Evolutionary conservation across 2,329 filamentous ascomycete genomes (phyloP).

Genomic region (Botrytis sinoallii): DNA sequence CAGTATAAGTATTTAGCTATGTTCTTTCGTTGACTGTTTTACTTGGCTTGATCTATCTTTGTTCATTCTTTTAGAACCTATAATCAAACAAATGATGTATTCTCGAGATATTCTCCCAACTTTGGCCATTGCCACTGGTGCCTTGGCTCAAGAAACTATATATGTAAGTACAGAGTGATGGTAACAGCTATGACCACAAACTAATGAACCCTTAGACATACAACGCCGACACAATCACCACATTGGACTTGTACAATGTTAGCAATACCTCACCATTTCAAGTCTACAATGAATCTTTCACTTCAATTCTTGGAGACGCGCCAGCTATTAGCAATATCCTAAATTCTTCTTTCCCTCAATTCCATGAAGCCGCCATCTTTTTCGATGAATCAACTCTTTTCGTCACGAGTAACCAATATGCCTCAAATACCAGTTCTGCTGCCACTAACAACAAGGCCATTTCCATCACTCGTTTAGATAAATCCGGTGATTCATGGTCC

Average conservation of each 20-base stretch:
- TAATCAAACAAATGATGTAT: neutral
- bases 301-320: conserved; percentile 45
- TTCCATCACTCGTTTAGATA: conserved; percentile 28
- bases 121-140: neutral
- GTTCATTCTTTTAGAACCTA: neutral
- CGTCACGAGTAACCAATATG: conserved; percentile 41
- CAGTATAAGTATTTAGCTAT: conserved; percentile 6
- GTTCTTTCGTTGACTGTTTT: neutral
- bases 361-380: conserved; percentile 56
- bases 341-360: conserved; percentile 49
- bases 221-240: conserved; percentile 2
- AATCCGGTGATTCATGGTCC: conserved; percentile 46
- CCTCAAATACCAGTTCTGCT: conserved; percentile 39
- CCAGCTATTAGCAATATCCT: conserved; percentile 26
- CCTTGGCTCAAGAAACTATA: conserved; percentile 12
- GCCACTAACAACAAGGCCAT: conserved; percentile 22
- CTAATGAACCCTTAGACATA: conserved; percentile 13
- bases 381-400: conserved; percentile 46
- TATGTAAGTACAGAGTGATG: conserved; percentile 5
- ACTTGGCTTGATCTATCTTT: neutral
- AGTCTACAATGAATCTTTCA: conserved; percentile 51
- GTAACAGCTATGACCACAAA: neutral
- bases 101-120: neutral
- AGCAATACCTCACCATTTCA: conserved; percentile 36
- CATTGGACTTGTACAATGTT: conserved; percentile 14